phyloP scores from a whole-genome alignment of 2,329 filamentous ascomycete genomes.

The Aphanoascus verrucosus region DNA sequence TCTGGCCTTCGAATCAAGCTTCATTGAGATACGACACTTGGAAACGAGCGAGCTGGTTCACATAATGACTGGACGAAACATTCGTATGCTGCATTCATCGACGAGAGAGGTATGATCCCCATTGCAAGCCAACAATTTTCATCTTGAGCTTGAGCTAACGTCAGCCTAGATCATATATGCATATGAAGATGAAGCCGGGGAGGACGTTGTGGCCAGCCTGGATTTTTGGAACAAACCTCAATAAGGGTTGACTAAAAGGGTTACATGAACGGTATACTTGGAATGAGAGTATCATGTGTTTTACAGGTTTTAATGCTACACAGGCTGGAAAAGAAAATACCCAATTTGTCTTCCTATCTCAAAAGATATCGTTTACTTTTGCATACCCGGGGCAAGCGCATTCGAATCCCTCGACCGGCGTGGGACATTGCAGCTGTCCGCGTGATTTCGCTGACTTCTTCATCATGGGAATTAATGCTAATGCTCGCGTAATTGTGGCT shows the following conservation, averaged over 20 bases:
- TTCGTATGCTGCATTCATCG: constrained; percentile 93
- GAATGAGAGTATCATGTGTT: background rate
- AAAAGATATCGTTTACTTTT: background rate
- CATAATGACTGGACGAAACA: constrained; percentile 92
- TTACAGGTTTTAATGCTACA: background rate
- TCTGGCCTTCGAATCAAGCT: constrained; percentile 90
- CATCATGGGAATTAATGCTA: background rate
- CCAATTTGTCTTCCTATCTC: background rate
- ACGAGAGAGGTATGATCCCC: constrained; percentile 71
- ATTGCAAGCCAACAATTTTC: background rate
- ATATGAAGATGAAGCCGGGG: constrained; percentile 88
- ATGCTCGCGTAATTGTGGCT: background rate
- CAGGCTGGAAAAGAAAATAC: constrained; percentile 1
- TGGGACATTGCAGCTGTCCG: background rate
- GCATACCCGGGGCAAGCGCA: background rate
- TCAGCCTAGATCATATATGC: constrained; percentile 75
- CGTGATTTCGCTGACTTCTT: background rate
- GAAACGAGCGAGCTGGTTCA: constrained; percentile 85
- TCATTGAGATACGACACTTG: constrained; percentile 92
- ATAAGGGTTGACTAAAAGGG: constrained; percentile 8
- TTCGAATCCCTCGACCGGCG: background rate
- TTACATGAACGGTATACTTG: background rate
- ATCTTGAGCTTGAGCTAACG: constrained; percentile 19
- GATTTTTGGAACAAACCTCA: constrained; percentile 75
- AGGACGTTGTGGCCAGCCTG: constrained; percentile 85